phyloP scores from a whole-genome alignment of 2,329 filamentous ascomycete species.

The Colletotrichum cereale region DNA sequence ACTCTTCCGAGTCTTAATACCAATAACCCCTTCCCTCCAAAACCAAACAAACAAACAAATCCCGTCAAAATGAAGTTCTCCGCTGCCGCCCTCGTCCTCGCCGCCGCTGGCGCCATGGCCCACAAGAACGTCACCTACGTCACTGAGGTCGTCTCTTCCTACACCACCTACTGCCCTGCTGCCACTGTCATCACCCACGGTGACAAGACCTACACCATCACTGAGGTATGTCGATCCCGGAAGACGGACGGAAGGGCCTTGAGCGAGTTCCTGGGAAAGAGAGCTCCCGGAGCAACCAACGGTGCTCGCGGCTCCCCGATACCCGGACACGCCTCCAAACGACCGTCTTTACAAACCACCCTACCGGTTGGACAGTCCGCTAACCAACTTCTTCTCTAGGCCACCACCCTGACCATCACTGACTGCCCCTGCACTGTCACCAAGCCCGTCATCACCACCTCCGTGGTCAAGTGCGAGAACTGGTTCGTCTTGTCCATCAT shows the following conservation, averaged over 20 bases:
- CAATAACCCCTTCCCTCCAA: conserved; percentile 53
- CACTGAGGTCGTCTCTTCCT: conserved; percentile 75
- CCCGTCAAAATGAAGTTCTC: conserved; percentile 76
- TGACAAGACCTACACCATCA: conserved; percentile 77
- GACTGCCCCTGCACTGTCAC: conserved; percentile 79
- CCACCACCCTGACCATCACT: conserved; percentile 78
- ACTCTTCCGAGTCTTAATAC: conserved; percentile 48
- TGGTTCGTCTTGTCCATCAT: conserved; percentile 54
- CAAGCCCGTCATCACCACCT: conserved; percentile 67
- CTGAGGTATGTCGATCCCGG: conserved; percentile 45
- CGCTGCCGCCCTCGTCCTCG: conserved; percentile 64
- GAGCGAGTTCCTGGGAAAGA: background rate
- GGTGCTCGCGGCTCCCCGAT: background rate
- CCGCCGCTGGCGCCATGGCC: conserved; percentile 61
- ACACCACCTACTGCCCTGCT: conserved; percentile 80
- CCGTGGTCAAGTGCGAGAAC: conserved; percentile 65
- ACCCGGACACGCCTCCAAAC: background rate
- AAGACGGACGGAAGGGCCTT: background rate
- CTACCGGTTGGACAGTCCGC: conserved; percentile 46
- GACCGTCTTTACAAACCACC: background rate
- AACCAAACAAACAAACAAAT: conserved; percentile 30
- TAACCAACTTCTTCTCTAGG: conserved; percentile 51
- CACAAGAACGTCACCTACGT: conserved; percentile 65
- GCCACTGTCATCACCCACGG: conserved; percentile 74
- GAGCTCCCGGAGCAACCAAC: conserved; percentile 51